Evolutionary conservation across 805 yeast species (phyloP).

Genomic region (Myxozyma monticola): DNA sequence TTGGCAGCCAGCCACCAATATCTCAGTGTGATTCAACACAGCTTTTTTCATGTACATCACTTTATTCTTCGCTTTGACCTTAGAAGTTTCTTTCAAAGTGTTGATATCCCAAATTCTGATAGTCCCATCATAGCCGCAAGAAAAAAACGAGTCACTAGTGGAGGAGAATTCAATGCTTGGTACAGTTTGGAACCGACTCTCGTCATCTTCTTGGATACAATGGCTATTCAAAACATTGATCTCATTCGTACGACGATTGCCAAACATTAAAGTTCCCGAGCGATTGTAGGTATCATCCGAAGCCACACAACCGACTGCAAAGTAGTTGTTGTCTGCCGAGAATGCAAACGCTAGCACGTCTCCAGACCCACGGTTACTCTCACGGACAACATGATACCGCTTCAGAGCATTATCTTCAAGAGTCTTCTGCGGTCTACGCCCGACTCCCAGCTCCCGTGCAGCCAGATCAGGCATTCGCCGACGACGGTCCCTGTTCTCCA

Average conservation of each 20-base stretch:
- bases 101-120: conserved; percentile 5
- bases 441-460: neutral
- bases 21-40: neutral
- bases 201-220: neutral
- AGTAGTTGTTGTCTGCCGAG: conserved; percentile 2
- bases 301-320: conserved; percentile 7
- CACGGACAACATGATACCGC: neutral
- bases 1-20: neutral
- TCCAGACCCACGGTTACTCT: conserved; percentile 6
- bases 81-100: neutral
- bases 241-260: neutral
- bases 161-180: conserved; percentile 3
- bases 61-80: neutral
- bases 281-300: conserved; percentile 11
- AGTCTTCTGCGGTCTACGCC: neutral
- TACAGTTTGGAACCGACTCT: neutral
- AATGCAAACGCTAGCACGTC: conserved; percentile 5
- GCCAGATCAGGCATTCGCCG: neutral
- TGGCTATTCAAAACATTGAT: neutral
- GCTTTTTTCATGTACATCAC: neutral
- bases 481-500: neutral
- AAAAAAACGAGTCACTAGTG: neutral
- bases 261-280: conserved; percentile 7
- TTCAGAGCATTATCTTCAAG: neutral
- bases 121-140: conserved; percentile 6